Base-by-base conservation (phyloP, 2,329 filamentous ascomycete genomes). In the Aschersonia sp. region DNA sequence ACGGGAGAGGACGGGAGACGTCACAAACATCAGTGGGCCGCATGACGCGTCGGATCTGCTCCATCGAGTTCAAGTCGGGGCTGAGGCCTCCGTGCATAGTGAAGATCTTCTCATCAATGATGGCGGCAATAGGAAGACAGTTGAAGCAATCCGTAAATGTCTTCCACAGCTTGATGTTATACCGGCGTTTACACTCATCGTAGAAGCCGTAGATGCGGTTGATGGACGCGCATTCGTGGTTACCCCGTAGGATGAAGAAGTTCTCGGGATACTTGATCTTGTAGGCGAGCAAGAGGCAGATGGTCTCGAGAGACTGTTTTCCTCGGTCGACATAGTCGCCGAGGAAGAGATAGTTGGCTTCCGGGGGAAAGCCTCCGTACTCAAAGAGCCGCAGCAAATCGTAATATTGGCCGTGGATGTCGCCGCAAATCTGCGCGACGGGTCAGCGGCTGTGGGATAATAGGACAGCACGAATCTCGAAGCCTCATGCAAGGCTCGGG, bases 191-290 rank as follows among this genome's bases (percentile, higher is more conserved):
- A 82, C 90, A 98, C 70, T 98, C 90, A 63, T 98, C 92, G 75
- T 98, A 98, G 75, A 98, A 98, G 51, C 92, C 92, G 67, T 98
- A 98, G 68, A 97, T 94, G 63, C 92, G 87, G 74, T 94, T 98
- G 75, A 98, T 94, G 47, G 87, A 94, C 50, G 92, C 92, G 71
- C 92, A 97, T 70, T 98, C 92, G 75, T 98, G 92, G 75, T 98
- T 98, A 54, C 92, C 92, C 57, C 92, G 87, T 50, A 98, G 80
- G 56, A 98, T 85, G 75, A 98, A 98, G 73, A 98, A 97, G 75
- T 98, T 98, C 72, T 98, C 92, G 45, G 92, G 92, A 66, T 95
- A 97, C 74, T 97, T 97, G 79, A 98, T 94, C 80, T 98, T 98
- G 80, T 97, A 98, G 53, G 88, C 88, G 46, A 98, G 79, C 49